phyloP scores from a whole-genome alignment of 1,284 basidiomycete genomes.

The Gomphus sp. region DNA sequence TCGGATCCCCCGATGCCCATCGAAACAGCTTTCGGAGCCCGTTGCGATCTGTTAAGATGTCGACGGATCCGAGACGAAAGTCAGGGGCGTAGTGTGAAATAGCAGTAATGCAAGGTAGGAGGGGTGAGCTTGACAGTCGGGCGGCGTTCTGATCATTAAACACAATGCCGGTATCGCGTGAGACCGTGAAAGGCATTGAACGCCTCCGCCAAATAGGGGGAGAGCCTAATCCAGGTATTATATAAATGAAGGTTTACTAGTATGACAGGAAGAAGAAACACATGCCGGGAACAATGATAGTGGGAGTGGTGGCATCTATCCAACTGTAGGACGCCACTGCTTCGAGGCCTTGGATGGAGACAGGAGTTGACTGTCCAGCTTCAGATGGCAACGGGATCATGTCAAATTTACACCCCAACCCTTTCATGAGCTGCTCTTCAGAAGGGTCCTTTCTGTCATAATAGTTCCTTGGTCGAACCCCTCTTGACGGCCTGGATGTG shows the following conservation, averaged over 20 bases:
- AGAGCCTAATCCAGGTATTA: slow-evolving; percentile 28
- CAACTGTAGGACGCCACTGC: slow-evolving; percentile 51
- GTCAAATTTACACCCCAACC: not conserved
- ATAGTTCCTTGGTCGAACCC: not conserved
- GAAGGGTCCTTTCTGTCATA: not conserved
- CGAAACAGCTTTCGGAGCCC: slow-evolving; percentile 44
- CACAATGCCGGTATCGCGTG: slow-evolving; percentile 33
- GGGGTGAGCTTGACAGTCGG: slow-evolving; percentile 28
- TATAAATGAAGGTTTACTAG: no score
- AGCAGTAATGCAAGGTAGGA: slow-evolving; percentile 41
- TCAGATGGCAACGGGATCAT: not conserved
- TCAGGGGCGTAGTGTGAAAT: slow-evolving; percentile 29
- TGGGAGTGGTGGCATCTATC: slow-evolving; percentile 31
- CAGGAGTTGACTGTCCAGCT: slow-evolving; percentile 1
- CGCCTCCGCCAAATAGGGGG: slow-evolving; percentile 41
- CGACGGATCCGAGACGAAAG: slow-evolving; percentile 41
- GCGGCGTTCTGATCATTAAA: slow-evolving; percentile 44
- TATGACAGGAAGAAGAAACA: not conserved
- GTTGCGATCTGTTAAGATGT: slow-evolving; percentile 52
- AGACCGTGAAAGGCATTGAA: slow-evolving; percentile 34
- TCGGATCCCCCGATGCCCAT: slow-evolving; percentile 32
- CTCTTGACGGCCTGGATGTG: no score
- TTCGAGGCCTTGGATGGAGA: slow-evolving; percentile 28
- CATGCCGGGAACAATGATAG: slow-evolving; percentile 50
- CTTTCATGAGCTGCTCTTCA: not conserved